Conservation (phyloP, 2,329 filamentous ascomycete genomes). For the Emmonsiellopsis sp. region DNA sequence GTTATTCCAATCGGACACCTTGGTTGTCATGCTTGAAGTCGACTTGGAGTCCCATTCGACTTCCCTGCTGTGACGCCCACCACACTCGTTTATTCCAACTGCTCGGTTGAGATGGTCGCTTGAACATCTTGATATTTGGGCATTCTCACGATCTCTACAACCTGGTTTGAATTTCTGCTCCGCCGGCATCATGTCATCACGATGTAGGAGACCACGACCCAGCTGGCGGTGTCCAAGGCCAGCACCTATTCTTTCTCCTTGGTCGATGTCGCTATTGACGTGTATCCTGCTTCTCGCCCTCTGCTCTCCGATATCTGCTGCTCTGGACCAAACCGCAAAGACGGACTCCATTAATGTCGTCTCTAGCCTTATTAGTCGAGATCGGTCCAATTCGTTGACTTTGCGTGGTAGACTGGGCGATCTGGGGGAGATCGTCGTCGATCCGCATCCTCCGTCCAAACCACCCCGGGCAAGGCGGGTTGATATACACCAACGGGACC, state of each 20-base stretch:
- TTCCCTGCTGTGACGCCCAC: neutral
- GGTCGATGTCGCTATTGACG: conserved; percentile 5
- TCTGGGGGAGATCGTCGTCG: conserved; percentile 15
- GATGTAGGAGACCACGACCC: conserved; percentile 18
- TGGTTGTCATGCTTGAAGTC: too few species aligned
- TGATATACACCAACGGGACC: neutral
- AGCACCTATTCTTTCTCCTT: neutral
- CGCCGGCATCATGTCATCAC: neutral
- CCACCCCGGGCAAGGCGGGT: neutral
- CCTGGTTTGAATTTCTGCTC: neutral
- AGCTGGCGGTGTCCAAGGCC: conserved; percentile 7
- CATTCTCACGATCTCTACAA: neutral
- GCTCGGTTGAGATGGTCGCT: neutral
- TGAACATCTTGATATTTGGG: neutral
- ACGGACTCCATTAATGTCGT: neutral
- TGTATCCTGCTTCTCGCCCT: neutral
- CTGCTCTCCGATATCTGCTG: conserved; percentile 1
- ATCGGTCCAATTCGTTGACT: neutral
- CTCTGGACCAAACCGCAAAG: neutral
- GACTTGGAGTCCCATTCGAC: too few species aligned
- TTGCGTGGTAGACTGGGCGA: conserved; percentile 2
- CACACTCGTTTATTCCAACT: conserved; percentile 2
- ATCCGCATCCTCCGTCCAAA: conserved; percentile 2
- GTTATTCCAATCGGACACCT: too few species aligned
- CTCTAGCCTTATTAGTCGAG: neutral